Percentiles rank a stretch among this genome's conserved stretches.
phyloP scores from a whole-genome alignment of 1,284 basidiomycete species.

The Microbotryomycetes sp. region DNA sequence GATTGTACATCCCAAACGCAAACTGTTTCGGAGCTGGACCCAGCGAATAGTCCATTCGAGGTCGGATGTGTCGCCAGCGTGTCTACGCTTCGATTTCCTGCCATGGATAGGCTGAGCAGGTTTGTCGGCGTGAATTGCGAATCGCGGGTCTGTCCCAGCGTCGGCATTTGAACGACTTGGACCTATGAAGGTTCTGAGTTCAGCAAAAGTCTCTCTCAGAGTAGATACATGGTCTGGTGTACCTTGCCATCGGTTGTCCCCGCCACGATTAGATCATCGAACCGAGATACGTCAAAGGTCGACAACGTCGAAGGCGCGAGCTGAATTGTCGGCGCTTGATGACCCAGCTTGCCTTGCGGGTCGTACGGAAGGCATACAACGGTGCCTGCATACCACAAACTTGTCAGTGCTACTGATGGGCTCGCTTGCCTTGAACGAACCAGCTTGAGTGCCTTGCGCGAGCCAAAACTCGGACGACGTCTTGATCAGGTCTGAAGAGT shows the following conservation, averaged over 20 bases:
- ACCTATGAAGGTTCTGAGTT: too few relatives aligned
- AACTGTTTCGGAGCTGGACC: slow-evolving; percentile 27
- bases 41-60: slow-evolving; percentile 39
- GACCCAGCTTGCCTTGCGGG: slow-evolving; percentile 30
- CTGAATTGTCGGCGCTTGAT: slow-evolving; percentile 17
- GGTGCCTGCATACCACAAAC: slow-evolving; percentile 17
- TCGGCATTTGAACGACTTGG: too few relatives aligned
- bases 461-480: slow-evolving; percentile 23
- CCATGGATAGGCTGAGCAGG: too few relatives aligned
- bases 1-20: slow-evolving; percentile 40
- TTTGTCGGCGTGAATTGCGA: too few relatives aligned
- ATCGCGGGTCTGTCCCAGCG: too few relatives aligned
- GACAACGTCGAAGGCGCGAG: slow-evolving; percentile 25
- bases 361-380: slow-evolving; percentile 31
- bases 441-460: slow-evolving; percentile 17
- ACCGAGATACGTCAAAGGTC: slow-evolving; percentile 28
- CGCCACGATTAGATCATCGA: slow-evolving; percentile 30
- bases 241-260: slow-evolving; percentile 30
- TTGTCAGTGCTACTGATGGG: neutral
- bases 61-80: slow-evolving; percentile 43
- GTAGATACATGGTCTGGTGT: too few relatives aligned
- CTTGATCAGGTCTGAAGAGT: slow-evolving; percentile 23
- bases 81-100: slow-evolving; percentile 36
- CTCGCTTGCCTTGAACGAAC: neutral
- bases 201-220: too few relatives aligned